Evolutionary conservation across 176 grass and related monocot species (phyloP), one percentile per base, ranked within the genome.

Genomic region (Saccharum officinarum): DNA sequence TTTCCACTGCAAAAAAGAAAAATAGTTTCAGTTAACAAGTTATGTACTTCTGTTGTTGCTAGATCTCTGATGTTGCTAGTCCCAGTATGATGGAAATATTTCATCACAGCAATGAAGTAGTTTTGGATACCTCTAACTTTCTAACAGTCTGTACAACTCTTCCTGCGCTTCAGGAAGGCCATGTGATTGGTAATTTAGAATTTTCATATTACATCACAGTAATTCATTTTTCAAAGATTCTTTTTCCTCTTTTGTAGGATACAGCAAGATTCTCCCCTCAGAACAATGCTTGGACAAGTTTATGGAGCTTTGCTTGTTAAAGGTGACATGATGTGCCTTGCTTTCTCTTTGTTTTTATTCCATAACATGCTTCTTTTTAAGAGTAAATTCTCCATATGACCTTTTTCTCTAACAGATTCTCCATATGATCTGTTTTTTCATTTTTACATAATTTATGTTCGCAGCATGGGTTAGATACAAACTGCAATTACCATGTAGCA

Each of bases 381-480:
- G 64, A 63, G 12, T 60, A 52, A 2, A 57, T 80, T 78, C 37
- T 81, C 28, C 75, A 26, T 50, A 42, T 64, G 36, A 20, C 69
- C 28, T 47, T 6, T 45, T 46, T 79, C 22, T 62, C 22, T 3
- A 23, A 60, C 22, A 60, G 7, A 65, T 83, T 73, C 28, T 81
- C 22, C 69, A 25, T 50, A 28, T 64, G 36, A 61, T 50, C 37
- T 45, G 4, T 75, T 39, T 79, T 37, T 23, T 18, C 47, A 73
- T 40, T 86, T 67, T 67, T 73, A 26, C 9, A 75, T 47, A 20
- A 79, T 80, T 72, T 80, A 12, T 63, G 4, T 47, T 67, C 76
- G 81, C 83, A 98, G 95, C 89, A 98, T 91, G 91, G 89, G 75
- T 83, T 98, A 79, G 73, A 77, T 76, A 70, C 87, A 79, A 57